These are phyloP conservation scores for Heliocybe sulcata DNA, from an alignment of 1,284 basidiomycete genomes.

Conservation along the genomic window DNA sequence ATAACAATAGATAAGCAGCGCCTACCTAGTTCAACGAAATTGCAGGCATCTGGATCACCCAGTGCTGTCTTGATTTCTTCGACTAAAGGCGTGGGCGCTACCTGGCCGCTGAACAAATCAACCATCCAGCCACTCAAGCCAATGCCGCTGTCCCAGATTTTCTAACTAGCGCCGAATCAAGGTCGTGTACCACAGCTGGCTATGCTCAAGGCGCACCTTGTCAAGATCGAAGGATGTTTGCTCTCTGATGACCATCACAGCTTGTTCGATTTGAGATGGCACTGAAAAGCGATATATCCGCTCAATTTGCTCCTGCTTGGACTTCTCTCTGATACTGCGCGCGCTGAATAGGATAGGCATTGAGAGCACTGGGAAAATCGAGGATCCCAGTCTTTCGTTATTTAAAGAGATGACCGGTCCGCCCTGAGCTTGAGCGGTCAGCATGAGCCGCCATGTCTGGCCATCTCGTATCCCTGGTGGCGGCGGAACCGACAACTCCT, in stretches of 20 bases:
- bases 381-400: conserved; percentile 8
- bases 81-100: conserved; percentile 9
- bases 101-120: conserved; percentile 16
- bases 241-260: conserved; percentile 52
- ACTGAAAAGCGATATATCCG: conserved; percentile 39
- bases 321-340: conserved; percentile 11
- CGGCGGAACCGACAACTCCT: conserved; percentile 56
- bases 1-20: conserved; percentile 6
- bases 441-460: conserved; percentile 56
- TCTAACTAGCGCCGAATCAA: conserved; percentile 35
- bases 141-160: conserved; percentile 90
- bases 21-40: conserved; percentile 64
- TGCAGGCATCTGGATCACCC: conserved; percentile 29
- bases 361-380: conserved; percentile 54
- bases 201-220: conserved; percentile 47
- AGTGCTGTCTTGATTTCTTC: conserved; percentile 23
- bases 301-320: conserved; percentile 69
- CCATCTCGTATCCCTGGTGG: conserved; percentile 46
- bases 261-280: conserved; percentile 11
- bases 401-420: conserved; percentile 27
- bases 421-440: conserved; percentile 29
- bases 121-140: conserved; percentile 73
- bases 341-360: conserved; percentile 53
- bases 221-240: conserved; percentile 85
- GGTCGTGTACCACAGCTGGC: background rate